Conservation (phyloP, 1,284 basidiomycete genomes). For the Athelia sp. region DNA sequence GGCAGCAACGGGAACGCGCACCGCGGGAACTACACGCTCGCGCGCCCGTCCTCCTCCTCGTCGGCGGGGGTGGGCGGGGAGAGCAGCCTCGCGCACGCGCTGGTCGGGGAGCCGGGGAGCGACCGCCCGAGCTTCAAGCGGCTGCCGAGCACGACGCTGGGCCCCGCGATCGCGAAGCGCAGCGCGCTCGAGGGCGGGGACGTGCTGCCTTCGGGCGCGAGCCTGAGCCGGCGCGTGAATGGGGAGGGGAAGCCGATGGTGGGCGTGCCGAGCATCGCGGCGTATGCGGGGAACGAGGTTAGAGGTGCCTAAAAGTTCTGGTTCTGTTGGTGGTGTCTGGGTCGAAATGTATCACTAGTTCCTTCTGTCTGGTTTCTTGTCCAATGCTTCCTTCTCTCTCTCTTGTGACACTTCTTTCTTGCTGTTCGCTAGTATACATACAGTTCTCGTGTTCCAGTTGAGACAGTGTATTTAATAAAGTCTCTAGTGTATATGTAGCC, state of each 20-base stretch:
- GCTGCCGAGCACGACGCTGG: slow-evolving; percentile 64
- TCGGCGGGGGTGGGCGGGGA: slow-evolving; percentile 27
- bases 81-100: slow-evolving; percentile 35
- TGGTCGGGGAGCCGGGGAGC: slow-evolving; percentile 22
- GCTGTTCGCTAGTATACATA: no score
- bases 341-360: no score
- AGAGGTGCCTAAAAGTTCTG: no score
- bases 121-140: slow-evolving; percentile 65
- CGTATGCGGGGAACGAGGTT: no score
- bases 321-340: no score
- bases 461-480: no score
- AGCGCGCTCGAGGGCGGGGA: slow-evolving; percentile 32
- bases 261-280: not conserved
- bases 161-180: slow-evolving; percentile 52
- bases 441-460: no score
- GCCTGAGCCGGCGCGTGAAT: slow-evolving; percentile 5
- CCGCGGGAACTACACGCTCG: slow-evolving; percentile 18
- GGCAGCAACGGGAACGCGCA: no score
- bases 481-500: no score
- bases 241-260: not conserved
- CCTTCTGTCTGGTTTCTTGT: no score
- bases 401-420: no score
- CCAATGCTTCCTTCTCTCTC: no score
- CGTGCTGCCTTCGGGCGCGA: slow-evolving; percentile 8
- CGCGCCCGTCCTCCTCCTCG: slow-evolving; percentile 20